Evolutionary conservation across 208 protist genomes (phyloP).

Genomic region (Phytomonas serpens): DNA sequence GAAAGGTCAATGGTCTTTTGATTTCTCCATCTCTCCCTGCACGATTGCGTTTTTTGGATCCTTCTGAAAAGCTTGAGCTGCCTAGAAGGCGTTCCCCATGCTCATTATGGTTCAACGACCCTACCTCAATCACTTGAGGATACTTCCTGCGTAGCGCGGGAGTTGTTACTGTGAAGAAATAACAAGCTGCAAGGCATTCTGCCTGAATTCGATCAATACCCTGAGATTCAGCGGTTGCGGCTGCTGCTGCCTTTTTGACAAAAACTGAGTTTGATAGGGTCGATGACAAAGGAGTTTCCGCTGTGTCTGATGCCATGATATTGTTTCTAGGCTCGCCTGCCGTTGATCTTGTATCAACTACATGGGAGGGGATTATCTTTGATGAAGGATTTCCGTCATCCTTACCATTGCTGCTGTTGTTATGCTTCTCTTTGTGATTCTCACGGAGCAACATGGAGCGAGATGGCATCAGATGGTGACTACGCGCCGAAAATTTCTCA

Average conservation of each 20-base stretch:
- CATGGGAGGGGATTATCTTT: not conserved
- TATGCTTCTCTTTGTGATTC: not conserved
- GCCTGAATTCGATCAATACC: conserved; percentile 11
- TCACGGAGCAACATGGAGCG: not conserved
- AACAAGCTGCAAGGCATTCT: conserved; percentile 32
- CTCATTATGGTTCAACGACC: not conserved
- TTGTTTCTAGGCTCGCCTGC: not conserved
- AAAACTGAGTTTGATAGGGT: conserved; percentile 1
- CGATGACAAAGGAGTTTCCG: not conserved
- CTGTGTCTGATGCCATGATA: not conserved
- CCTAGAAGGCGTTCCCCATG: not conserved
- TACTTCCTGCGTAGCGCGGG: conserved; percentile 15
- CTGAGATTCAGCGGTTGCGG: not conserved
- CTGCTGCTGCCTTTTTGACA: not conserved
- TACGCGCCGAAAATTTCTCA: conserved; percentile 41
- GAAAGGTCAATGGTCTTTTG: not conserved
- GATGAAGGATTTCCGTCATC: not conserved
- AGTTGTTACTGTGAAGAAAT: conserved; percentile 30
- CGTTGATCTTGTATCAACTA: not conserved
- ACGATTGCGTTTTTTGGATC: not conserved
- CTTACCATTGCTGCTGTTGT: not conserved
- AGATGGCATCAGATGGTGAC: conserved; percentile 20
- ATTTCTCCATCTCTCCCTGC: not conserved
- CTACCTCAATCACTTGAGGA: conserved; percentile 17
- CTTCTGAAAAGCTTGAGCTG: not conserved